Evolutionary conservation across 495 filamentous ascomycete species (phyloP).

Genomic region (Chlorociboria aeruginascens): DNA sequence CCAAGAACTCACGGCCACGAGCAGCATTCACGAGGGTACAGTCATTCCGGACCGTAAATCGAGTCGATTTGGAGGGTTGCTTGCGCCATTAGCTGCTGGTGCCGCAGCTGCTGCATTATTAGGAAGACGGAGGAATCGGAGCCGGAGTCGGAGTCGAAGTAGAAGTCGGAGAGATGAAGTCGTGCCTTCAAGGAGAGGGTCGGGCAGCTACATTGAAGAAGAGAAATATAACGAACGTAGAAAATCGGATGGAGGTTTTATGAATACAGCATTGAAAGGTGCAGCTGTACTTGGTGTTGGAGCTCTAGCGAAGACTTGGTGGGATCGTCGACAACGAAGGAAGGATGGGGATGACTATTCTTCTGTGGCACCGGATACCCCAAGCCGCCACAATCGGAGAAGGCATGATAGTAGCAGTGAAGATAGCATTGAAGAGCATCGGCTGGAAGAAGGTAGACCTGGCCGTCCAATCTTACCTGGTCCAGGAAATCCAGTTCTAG

Average conservation of each 20-base stretch:
- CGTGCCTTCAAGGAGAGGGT: slow-evolving; percentile 27
- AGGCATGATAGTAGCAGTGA: slow-evolving; percentile 27
- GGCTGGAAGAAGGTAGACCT: slow-evolving; percentile 23
- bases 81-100: slow-evolving; percentile 42
- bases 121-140: slow-evolving; percentile 18
- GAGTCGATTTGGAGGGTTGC: slow-evolving; percentile 7
- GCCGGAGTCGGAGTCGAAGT: slow-evolving; percentile 23
- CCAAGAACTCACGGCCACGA: slow-evolving; percentile 19
- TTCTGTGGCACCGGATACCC: slow-evolving; percentile 39
- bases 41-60: slow-evolving; percentile 17
- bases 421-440: slow-evolving; percentile 27
- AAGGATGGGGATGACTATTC: slow-evolving; percentile 51
- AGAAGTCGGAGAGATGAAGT: slow-evolving; percentile 26
- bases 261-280: slow-evolving; percentile 52
- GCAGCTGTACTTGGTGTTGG: slow-evolving; percentile 56
- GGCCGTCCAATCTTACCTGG: slow-evolving; percentile 26
- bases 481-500: slow-evolving; percentile 25
- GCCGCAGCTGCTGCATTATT: slow-evolving; percentile 51
- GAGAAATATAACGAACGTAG: slow-evolving; percentile 38
- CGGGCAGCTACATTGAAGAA: slow-evolving; percentile 42
- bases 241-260: slow-evolving; percentile 39
- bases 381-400: slow-evolving; percentile 26
- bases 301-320: slow-evolving; percentile 49
- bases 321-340: slow-evolving; percentile 41
- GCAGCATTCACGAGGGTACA: slow-evolving; percentile 22